Conservation (phyloP, 345 rosid genomes). For the Isatis tinctoria region DNA sequence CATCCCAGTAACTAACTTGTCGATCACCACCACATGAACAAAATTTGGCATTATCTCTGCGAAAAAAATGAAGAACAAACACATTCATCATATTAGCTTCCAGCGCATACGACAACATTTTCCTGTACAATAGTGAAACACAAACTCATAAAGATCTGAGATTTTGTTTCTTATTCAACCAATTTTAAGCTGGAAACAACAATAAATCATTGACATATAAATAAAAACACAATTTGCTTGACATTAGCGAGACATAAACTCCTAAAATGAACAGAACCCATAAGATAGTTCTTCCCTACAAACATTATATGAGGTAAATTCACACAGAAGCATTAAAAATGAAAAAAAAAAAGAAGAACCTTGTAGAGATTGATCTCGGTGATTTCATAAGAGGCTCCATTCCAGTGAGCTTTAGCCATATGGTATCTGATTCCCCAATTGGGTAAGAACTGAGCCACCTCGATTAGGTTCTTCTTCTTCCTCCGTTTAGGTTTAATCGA, state of each 20-base stretch:
- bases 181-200: too few relatives aligned
- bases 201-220: not conserved
- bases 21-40: conserved; percentile 96
- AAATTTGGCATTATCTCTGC: conserved; percentile 80
- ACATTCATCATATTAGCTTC: not conserved
- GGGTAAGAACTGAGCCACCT: conserved; percentile 89
- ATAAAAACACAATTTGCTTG: too few relatives aligned
- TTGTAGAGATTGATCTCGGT: conserved; percentile 93
- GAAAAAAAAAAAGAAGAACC: conserved; percentile 38
- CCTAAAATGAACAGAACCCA: not conserved
- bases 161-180: not conserved
- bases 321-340: not conserved
- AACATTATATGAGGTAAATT: too few relatives aligned
- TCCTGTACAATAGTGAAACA: too few relatives aligned
- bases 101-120: too few relatives aligned
- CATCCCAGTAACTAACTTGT: conserved; percentile 95
- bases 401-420: conserved; percentile 96
- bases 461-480: too few relatives aligned
- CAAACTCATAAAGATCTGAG: not conserved
- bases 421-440: conserved; percentile 93
- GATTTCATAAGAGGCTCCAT: conserved; percentile 73
- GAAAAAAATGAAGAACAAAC: not conserved
- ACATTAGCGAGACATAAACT: not conserved
- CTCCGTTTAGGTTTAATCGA: too few relatives aligned
- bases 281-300: not conserved